A percentile compares a stretch with the other conserved stretches of the same genome.
These are phyloP conservation scores for Cardamine occulta DNA, from an alignment of 345 rosid species.

Conservation along the genomic window DNA sequence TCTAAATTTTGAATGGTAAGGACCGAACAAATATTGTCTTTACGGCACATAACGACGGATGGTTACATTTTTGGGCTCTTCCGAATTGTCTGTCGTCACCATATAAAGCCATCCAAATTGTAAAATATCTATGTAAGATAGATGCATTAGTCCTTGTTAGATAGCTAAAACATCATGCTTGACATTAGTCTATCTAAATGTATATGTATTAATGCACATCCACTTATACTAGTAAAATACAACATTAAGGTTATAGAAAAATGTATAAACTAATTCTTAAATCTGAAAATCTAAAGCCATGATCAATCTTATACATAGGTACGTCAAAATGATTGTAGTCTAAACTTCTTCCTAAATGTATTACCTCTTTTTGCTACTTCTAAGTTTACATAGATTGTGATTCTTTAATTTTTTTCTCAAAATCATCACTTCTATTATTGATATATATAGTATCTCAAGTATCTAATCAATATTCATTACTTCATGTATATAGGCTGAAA, in stretches of 20 bases:
- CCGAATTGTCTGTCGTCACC: background rate
- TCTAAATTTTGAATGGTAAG: background rate
- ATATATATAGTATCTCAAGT: no score
- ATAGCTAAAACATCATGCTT: slow-evolving; percentile 16
- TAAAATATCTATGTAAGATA: background rate
- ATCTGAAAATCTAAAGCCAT: background rate
- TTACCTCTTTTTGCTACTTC: background rate
- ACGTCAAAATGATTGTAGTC: background rate
- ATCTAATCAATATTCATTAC: slow-evolving; percentile 24
- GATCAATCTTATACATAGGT: background rate
- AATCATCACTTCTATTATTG: background rate
- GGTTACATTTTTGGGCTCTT: background rate
- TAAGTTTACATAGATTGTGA: background rate
- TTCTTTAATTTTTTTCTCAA: background rate
- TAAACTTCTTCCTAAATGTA: background rate
- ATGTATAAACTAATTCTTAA: background rate
- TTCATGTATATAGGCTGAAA: slow-evolving; percentile 70
- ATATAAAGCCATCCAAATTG: background rate
- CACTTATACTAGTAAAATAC: slow-evolving; percentile 6
- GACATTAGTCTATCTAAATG: background rate
- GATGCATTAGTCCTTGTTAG: slow-evolving; percentile 12
- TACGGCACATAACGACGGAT: background rate
- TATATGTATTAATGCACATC: background rate
- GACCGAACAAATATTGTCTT: background rate
- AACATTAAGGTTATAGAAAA: background rate